Evolutionary conservation across 1,284 basidiomycete genomes (phyloP), one percentile per base, ranked within the genome.

Genomic region (Ganoderma sp.): DNA sequence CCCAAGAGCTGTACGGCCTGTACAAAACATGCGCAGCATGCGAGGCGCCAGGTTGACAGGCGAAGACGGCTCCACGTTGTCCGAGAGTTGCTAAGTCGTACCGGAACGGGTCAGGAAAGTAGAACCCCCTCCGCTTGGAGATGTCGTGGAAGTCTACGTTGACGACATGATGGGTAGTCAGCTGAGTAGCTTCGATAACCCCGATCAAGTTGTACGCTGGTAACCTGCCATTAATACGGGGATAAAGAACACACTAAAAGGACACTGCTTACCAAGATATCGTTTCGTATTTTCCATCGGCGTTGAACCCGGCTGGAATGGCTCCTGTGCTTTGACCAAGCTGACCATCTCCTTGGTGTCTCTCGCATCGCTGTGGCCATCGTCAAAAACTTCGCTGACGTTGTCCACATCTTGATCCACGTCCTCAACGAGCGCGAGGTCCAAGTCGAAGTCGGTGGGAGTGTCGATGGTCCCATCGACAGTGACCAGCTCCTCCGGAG

Each of bases 81-180:
- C 95, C 97, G 17, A 99, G 84, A 66, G n/a, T n/a, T n/a, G n/a
- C n/a, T n/a, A n/a, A n/a, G n/a, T n/a, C n/a, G n/a, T n/a, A n/a
- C n/a, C n/a, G n/a, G n/a, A n/a, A n/a, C n/a, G n/a, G n/a, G n/a
- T n/a, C n/a, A n/a, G n/a, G n/a, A n/a, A n/a, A n/a, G n/a, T n/a
- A 94, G 77, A 93, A 94, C 39, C 92, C 90, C 72, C 91, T 89
- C 54, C 94, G 87, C 17, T 89, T 82, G 6, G 92, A 90, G 56
- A 89, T 88, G 80, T 99, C 97, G 79, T 97, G 96, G 75, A 99
- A 99, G 73, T 98, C 95, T 71, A 99, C 91, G 70, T 94, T 96
- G 74, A 99, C 86, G 62, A 98, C 91, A 71, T 99, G 89, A 77
- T 98, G 95, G 0, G 91, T 91, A 65, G 98, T 96, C 76, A 97